Conservation (phyloP, 2,329 filamentous ascomycete species). For the Zymoseptoria passerinii region DNA sequence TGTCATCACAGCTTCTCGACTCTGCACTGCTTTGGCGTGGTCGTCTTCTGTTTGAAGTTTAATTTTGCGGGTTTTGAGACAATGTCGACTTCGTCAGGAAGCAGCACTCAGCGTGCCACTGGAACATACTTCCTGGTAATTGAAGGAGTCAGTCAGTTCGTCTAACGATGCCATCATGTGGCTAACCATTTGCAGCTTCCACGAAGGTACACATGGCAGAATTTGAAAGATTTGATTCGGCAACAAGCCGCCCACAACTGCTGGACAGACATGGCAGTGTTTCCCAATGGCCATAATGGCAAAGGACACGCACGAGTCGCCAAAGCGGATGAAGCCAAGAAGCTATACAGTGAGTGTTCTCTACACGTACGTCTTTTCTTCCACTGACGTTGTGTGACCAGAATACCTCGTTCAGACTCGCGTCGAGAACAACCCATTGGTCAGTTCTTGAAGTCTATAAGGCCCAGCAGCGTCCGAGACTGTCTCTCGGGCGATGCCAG, state of each 20-base stretch:
- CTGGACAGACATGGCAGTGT: conserved; percentile 23
- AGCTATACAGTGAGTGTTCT: conserved; percentile 20
- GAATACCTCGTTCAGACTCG: conserved; percentile 20
- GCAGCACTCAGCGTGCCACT: background rate
- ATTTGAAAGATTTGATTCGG: conserved; percentile 27
- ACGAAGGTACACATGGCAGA: conserved; percentile 25
- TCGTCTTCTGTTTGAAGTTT: background rate
- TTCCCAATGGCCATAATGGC: conserved; percentile 15
- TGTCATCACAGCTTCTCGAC: background rate
- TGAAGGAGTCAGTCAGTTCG: conserved; percentile 13
- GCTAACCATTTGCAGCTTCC: conserved; percentile 19
- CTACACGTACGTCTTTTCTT: background rate
- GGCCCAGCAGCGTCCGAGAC: too few species aligned
- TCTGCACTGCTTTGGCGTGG: conserved; percentile 1
- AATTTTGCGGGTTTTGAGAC: conserved; percentile 2
- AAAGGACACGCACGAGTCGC: conserved; percentile 21
- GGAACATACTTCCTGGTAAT: conserved; percentile 18
- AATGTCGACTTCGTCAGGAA: conserved; percentile 5
- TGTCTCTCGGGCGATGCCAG: too few species aligned
- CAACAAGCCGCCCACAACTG: conserved; percentile 22
- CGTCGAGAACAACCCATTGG: conserved; percentile 16
- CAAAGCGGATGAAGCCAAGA: conserved; percentile 19
- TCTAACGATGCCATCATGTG: background rate
- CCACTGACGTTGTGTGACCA: conserved; percentile 10
- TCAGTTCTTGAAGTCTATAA: too few species aligned